phyloP scores from a whole-genome alignment of 257 asterid species.

The Handroanthus guayacan region DNA sequence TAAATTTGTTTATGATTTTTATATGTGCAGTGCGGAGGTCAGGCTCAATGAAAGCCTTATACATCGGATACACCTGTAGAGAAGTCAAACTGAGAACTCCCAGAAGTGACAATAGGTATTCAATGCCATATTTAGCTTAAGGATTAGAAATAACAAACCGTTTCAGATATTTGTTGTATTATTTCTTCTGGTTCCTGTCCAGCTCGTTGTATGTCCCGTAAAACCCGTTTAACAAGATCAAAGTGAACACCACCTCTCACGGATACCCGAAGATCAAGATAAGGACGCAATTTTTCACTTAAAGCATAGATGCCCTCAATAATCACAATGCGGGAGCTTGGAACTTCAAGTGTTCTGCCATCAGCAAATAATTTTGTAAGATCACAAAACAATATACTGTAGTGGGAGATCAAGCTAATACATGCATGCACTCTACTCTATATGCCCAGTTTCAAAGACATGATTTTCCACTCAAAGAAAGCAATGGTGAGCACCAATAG shows the following conservation, averaged over 20 bases:
- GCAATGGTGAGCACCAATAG: not conserved
- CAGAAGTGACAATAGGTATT: slow-evolving; percentile 8
- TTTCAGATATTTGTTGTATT: slow-evolving; percentile 97
- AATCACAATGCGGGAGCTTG: slow-evolving; percentile 85
- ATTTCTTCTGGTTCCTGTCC: slow-evolving; percentile 99
- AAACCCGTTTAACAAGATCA: slow-evolving; percentile 96
- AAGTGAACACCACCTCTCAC: slow-evolving; percentile 99
- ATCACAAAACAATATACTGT: slow-evolving; percentile 23
- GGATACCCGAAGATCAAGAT: slow-evolving; percentile 89
- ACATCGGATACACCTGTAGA: slow-evolving; percentile 97
- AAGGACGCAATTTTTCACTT: slow-evolving; percentile 81
- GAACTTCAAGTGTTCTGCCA: slow-evolving; percentile 92
- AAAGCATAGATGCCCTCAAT: slow-evolving; percentile 97
- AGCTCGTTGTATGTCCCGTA: slow-evolving; percentile 95
- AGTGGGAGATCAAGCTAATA: slow-evolving; percentile 25
- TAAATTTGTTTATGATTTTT: slow-evolving; percentile 90
- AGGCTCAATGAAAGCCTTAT: slow-evolving; percentile 96
- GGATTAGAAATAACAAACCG: slow-evolving; percentile 59
- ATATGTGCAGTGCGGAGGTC: slow-evolving; percentile 97
- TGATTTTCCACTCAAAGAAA: slow-evolving; percentile 10
- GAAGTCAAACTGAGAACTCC: slow-evolving; percentile 41
- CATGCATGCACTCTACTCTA: not conserved
- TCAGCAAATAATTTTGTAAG: slow-evolving; percentile 40
- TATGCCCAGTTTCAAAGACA: slow-evolving; percentile 14
- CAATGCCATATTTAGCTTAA: slow-evolving; percentile 23